Base-by-base conservation (phyloP, 2,329 filamentous ascomycete genomes). In the Fusarium sp. region DNA sequence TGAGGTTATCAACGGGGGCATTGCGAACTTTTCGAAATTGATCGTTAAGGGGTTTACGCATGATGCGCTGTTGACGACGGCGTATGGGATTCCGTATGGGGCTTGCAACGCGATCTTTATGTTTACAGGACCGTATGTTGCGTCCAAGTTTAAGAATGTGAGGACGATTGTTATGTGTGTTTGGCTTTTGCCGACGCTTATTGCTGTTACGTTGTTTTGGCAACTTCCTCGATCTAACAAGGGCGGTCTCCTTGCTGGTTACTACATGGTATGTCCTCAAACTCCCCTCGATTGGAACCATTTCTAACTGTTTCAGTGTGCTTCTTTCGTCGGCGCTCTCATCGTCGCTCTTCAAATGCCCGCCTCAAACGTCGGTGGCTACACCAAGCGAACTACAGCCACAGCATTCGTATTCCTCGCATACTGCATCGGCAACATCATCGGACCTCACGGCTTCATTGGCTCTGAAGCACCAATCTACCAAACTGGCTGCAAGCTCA, bases 341-440 rank as follows among this genome's bases (percentile, higher is more conserved):
- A 86, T 89, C 1, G 80, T 89, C 4, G 86, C 86, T 1, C 80
- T 89, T 22, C 88, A 87, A 70, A 83, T 88, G 78, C 86, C 86
- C 7, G 83, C 85, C 3, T 81, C 83, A 33, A 87, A 87, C 56
- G 75, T 87, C 3, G 85, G 81, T 2, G 85, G 85, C 8, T 86
- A 86, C 68, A 86, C 84, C 1, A 86, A 86, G 78, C 80, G 85
- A 20, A 82, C 82, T 7, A 85, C 84, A 0, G 79, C 81, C 4
- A 83, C 84, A 4, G 85, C 84, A 2, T 79, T 86, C n/a, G 84
- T 86, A 14, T 86, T 86, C 71, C 65, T 84, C 5, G 69, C 83
- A 7, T 85, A 85, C 67, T 86, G 84, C 42, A 76, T 75, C 36
- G 75, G 75, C 45, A 77, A 77, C 62, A 76, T 77, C 38, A 71